phyloP scores from a whole-genome alignment of 2,329 filamentous ascomycete species.

The Trematosphaeria pertusa region DNA sequence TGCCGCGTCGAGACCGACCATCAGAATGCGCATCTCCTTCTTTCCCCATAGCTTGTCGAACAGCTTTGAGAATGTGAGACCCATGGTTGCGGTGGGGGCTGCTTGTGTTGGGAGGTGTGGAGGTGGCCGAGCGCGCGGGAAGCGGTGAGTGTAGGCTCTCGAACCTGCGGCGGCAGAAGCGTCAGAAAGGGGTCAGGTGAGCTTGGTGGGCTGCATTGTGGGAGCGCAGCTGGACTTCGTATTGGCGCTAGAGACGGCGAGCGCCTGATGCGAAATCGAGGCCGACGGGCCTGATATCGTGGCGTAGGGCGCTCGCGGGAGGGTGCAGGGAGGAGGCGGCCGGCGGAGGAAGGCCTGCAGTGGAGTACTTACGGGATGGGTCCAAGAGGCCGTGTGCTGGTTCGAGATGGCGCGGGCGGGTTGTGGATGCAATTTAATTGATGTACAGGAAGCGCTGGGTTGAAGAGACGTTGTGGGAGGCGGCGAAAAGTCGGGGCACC shows the following conservation, averaged over 20 bases:
- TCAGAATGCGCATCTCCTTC: slow-evolving; percentile 98
- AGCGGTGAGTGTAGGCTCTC: slow-evolving; percentile 42
- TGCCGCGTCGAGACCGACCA: slow-evolving; percentile 96
- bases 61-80: slow-evolving; percentile 91
- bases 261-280: slow-evolving; percentile 36
- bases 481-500: slow-evolving; percentile 36
- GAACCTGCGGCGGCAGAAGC: slow-evolving; percentile 37
- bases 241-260: slow-evolving; percentile 28
- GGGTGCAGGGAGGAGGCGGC: slow-evolving; percentile 21
- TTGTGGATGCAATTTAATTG: slow-evolving; percentile 48
- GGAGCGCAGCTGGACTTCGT: slow-evolving; percentile 11
- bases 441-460: slow-evolving; percentile 48
- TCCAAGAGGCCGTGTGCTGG: slow-evolving; percentile 45
- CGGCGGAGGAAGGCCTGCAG: slow-evolving; percentile 15
- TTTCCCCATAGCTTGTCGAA: slow-evolving; percentile 99
- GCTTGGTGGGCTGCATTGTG: slow-evolving; percentile 16
- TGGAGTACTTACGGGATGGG: slow-evolving; percentile 42
- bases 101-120: slow-evolving; percentile 29
- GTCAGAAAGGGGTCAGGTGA: slow-evolving; percentile 21
- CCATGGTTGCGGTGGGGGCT: slow-evolving; percentile 73
- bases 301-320: slow-evolving; percentile 19
- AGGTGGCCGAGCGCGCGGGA: slow-evolving; percentile 34
- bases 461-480: slow-evolving; percentile 42
- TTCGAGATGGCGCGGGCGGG: slow-evolving; percentile 44
- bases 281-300: slow-evolving; percentile 29